Conservation (phyloP, 2,329 filamentous ascomycete genomes). For the Penicillium olsonii region DNA sequence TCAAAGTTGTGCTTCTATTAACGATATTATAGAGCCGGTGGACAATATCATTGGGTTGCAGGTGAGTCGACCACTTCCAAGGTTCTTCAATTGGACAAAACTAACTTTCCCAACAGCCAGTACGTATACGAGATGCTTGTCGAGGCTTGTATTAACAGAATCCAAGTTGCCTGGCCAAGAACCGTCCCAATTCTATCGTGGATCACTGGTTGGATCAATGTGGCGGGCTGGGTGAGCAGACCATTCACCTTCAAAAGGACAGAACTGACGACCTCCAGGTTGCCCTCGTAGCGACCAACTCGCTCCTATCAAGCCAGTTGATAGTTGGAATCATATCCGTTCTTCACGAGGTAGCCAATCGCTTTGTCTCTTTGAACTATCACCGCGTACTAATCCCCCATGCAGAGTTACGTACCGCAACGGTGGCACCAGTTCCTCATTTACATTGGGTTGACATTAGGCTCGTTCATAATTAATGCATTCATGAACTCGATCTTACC, state of each 20-base stretch:
- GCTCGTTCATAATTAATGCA: conserved; percentile 65
- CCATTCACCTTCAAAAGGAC: not conserved
- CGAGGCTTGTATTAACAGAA: not conserved
- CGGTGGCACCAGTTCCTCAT: conserved; percentile 73
- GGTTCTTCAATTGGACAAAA: not conserved
- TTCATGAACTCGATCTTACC: conserved; percentile 65
- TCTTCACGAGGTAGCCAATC: conserved; percentile 50
- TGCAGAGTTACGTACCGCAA: conserved; percentile 53
- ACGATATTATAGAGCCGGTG: conserved; percentile 46
- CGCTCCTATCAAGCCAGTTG: conserved; percentile 66
- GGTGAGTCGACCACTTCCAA: conserved; percentile 28
- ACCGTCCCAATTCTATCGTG: conserved; percentile 66
- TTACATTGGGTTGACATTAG: conserved; percentile 63
- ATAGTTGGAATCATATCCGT: conserved; percentile 66
- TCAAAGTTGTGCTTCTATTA: not conserved
- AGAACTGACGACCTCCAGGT: conserved; percentile 30
- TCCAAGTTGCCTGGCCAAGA: conserved; percentile 56
- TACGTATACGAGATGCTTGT: conserved; percentile 21
- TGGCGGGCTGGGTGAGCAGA: conserved; percentile 63
- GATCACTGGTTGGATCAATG: conserved; percentile 69
- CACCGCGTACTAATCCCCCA: not conserved
- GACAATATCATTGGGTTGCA: conserved; percentile 72
- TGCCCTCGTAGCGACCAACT: conserved; percentile 66
- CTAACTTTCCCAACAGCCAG: conserved; percentile 25
- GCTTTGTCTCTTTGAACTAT: not conserved